Base-by-base conservation (phyloP, 257 asterid species). In the Scutellaria baicalensis region DNA sequence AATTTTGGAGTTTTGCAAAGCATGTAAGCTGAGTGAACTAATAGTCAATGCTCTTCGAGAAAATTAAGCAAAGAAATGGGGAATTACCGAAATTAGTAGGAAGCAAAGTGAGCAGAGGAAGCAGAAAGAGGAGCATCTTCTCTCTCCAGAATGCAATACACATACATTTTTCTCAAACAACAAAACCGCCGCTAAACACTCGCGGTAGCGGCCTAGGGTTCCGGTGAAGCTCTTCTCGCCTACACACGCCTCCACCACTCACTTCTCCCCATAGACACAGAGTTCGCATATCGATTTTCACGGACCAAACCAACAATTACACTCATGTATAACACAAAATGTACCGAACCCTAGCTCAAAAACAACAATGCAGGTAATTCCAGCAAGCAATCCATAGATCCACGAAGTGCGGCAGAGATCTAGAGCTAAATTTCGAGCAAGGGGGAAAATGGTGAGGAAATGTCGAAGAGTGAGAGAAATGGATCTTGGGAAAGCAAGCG, bases 61-160 rank as follows among this genome's bases (percentile, higher is more conserved):
- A 66, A 70, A 33, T 11, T 13, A 43, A 62, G 62, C 21, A 21
- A 52, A 27, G n/a, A 66, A 44, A 42, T 7, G 1, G 59, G 38
- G 60, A 66, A 55, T 64, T 84, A 91, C 97, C 97, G 62, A 77
- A 55, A 80, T 67, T 70, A 78, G 79, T 11, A 69, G 93, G 83
- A 71, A 91, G 77, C 66, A 86, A 52, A 85, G 78, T 40, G 81
- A 87, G 85, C 66, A 89, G 75, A 69, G 80, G 84, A 61, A 89
- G 86, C 80, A 91, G 84, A 75, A 77, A 77, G 60, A 73, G 78
- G 76, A 84, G 87, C 95, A 88, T 90, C 87, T 83, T 81, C 88
- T 83, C 81, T 86, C 82, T 84, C 83, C 67, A 75, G 51, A 69
- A 43, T 69, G 79, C 77, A 80, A 74, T 77, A 74, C 81, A 77